Evolutionary conservation across 2,329 filamentous ascomycete species (phyloP).

Genomic region (Hymenoscyphus albidus): DNA sequence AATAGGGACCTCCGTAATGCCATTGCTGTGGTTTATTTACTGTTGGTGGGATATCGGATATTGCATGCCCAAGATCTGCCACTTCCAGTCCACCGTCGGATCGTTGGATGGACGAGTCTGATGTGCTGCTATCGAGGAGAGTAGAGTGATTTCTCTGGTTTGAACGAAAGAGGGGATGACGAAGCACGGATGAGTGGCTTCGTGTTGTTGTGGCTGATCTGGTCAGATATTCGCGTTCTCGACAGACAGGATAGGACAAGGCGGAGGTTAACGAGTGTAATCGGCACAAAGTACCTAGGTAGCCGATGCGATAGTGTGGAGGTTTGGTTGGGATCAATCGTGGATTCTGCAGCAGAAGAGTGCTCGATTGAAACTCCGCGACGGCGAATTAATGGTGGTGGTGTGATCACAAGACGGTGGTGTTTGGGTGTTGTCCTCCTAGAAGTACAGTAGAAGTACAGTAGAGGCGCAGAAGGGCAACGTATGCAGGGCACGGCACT

Average conservation of each 20-base stretch:
- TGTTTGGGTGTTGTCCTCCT: too few relatives aligned
- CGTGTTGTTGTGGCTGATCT: not conserved
- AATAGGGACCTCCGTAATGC: slow-evolving; percentile 43
- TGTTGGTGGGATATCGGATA: not conserved
- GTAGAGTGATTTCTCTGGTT: not conserved
- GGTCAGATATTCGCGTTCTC: not conserved
- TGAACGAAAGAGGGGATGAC: not conserved
- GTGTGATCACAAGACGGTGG: not conserved
- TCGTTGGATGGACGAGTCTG: not conserved
- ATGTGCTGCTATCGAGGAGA: not conserved
- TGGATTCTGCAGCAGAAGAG: not conserved
- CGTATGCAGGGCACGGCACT: not conserved
- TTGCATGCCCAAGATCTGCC: not conserved
- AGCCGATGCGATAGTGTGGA: not conserved
- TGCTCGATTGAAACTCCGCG: not conserved
- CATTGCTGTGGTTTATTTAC: slow-evolving; percentile 18
- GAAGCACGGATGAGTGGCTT: not conserved
- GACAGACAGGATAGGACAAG: not conserved
- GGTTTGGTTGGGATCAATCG: not conserved
- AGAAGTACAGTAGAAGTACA: not conserved
- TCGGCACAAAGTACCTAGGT: slow-evolving; percentile 2
- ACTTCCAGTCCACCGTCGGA: not conserved
- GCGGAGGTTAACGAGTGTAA: slow-evolving; percentile 2
- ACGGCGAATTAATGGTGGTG: not conserved
- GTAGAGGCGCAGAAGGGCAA: not conserved